Conservation (phyloP, 139 green algal genomes). For the Klebsormidium nitens region DNA sequence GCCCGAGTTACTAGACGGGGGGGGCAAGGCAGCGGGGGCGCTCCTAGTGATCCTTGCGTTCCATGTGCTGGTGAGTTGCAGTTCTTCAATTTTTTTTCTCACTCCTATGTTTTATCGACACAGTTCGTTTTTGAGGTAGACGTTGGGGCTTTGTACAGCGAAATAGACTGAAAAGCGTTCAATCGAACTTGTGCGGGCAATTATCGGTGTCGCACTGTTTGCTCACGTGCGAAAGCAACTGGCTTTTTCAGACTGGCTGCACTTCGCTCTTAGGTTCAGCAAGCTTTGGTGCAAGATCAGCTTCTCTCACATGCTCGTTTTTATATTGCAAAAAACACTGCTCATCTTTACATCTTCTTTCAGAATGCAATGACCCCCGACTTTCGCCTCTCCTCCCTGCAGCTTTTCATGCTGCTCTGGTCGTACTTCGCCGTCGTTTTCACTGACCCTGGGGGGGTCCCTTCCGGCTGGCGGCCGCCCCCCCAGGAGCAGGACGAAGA, state of each 20-base stretch:
- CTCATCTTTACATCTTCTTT: slow-evolving; percentile 4
- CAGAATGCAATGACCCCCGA: background rate
- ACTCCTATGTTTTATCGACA: background rate
- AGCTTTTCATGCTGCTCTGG: slow-evolving; percentile 82
- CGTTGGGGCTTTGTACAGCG: too few species aligned
- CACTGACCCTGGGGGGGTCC: slow-evolving; percentile 74
- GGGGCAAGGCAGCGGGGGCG: slow-evolving; percentile 1
- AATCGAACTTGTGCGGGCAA: too few species aligned
- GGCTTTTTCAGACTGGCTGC: background rate
- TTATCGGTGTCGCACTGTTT: too few species aligned
- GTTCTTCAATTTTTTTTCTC: background rate
- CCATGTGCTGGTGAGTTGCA: slow-evolving; percentile 43
- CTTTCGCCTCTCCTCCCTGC: slow-evolving; percentile 21
- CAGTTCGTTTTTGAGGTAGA: background rate
- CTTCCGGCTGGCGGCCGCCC: slow-evolving; percentile 80
- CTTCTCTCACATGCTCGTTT: too few species aligned
- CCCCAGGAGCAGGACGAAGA: slow-evolving; percentile 61
- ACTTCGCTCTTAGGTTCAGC: background rate
- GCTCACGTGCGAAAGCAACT: background rate
- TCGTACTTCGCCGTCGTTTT: slow-evolving; percentile 81
- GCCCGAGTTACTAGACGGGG: slow-evolving; percentile 26
- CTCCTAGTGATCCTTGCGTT: slow-evolving; percentile 45
- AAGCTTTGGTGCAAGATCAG: background rate
- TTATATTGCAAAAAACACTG: too few species aligned
- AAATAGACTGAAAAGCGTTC: too few species aligned